Evolutionary conservation across 352 stramenopile genomes (phyloP).

Genomic region (Phytopythium litorale): DNA sequence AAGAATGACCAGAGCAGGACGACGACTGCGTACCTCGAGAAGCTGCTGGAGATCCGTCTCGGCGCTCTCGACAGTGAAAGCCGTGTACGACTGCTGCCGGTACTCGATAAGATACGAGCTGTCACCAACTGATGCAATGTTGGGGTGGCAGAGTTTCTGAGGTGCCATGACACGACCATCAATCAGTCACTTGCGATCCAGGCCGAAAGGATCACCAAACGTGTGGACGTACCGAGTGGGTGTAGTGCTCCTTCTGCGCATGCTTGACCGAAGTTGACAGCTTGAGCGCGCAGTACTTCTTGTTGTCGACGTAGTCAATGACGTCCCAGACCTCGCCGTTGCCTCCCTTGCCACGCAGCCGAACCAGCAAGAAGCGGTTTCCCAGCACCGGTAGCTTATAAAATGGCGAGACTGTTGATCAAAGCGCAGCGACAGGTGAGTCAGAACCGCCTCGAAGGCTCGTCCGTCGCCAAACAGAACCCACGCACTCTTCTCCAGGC

Average conservation of each 20-base stretch:
- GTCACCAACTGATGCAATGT: slow-evolving; percentile 66
- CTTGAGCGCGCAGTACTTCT: slow-evolving; percentile 59
- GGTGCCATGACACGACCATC: background rate
- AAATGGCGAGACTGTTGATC: slow-evolving; percentile 49
- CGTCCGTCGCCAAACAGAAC: background rate
- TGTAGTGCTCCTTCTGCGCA: slow-evolving; percentile 61
- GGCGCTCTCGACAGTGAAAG: slow-evolving; percentile 68
- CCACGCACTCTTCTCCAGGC: slow-evolving; percentile 58
- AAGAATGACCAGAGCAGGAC: background rate
- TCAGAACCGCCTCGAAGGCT: background rate
- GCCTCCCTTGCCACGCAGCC: slow-evolving; percentile 64
- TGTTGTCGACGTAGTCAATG: slow-evolving; percentile 68
- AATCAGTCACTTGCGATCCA: background rate
- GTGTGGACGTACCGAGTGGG: slow-evolving; percentile 49
- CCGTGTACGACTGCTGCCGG: slow-evolving; percentile 67
- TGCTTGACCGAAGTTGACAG: slow-evolving; percentile 71
- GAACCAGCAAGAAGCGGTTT: slow-evolving; percentile 64
- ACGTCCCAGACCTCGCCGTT: slow-evolving; percentile 83
- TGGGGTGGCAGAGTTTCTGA: slow-evolving; percentile 62
- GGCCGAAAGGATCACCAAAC: slow-evolving; percentile 3
- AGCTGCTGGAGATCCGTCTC: slow-evolving; percentile 71
- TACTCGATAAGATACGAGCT: slow-evolving; percentile 61
- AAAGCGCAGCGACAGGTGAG: background rate
- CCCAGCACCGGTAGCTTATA: slow-evolving; percentile 66
- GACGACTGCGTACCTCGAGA: slow-evolving; percentile 40